These are phyloP conservation scores for Aspergillus aculeatus DNA, from an alignment of 2,329 filamentous ascomycete genomes.

Conservation along the genomic window DNA sequence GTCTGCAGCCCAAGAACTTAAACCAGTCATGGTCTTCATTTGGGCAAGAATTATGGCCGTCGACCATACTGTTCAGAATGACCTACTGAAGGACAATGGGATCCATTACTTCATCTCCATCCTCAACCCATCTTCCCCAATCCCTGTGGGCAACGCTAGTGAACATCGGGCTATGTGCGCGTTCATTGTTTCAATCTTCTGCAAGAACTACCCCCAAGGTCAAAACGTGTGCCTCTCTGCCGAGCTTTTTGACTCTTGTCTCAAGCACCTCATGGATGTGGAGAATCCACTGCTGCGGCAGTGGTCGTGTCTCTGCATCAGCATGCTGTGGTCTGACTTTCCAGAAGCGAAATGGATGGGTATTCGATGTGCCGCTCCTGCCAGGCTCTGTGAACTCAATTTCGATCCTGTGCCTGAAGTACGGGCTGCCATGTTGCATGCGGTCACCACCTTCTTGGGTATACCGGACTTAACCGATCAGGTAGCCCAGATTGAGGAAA, in stretches of 20 bases:
- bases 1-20: slow-evolving; percentile 89
- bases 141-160: slow-evolving; percentile 82
- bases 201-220: slow-evolving; percentile 88
- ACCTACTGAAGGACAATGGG: slow-evolving; percentile 93
- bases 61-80: slow-evolving; percentile 87
- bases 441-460: slow-evolving; percentile 88
- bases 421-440: slow-evolving; percentile 86
- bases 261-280: slow-evolving; percentile 77
- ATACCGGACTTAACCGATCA: slow-evolving; percentile 91
- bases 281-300: slow-evolving; percentile 87
- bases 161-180: slow-evolving; percentile 99
- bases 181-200: slow-evolving; percentile 95
- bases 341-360: slow-evolving; percentile 94
- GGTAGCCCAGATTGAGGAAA: slow-evolving; percentile 86
- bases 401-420: slow-evolving; percentile 90
- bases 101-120: slow-evolving; percentile 97
- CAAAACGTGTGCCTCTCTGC: slow-evolving; percentile 88
- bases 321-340: slow-evolving; percentile 88
- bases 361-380: slow-evolving; percentile 82
- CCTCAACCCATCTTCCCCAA: slow-evolving; percentile 75
- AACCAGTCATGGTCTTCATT: slow-evolving; percentile 99
- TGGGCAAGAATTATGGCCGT: slow-evolving; percentile 96
- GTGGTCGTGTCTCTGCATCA: slow-evolving; percentile 94
- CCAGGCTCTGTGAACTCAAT: slow-evolving; percentile 74
- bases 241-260: slow-evolving; percentile 84